Conservation (phyloP, 225 moss, liverwort and hornwort species). For the Sphagnum contortum region DNA sequence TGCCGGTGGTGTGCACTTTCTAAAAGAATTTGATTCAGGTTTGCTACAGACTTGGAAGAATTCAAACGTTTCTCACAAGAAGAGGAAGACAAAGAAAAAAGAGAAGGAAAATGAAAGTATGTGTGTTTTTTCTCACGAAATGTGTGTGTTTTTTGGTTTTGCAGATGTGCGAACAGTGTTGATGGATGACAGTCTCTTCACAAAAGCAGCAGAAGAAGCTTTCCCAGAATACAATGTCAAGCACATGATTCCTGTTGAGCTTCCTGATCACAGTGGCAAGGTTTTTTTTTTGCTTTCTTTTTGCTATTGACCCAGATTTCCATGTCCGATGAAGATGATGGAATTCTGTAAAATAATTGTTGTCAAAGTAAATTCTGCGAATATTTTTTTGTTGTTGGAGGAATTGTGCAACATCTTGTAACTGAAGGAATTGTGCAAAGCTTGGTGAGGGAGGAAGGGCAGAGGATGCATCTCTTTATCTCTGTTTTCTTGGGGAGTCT, state of each 20-base stretch:
- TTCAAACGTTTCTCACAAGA: too few relatives aligned
- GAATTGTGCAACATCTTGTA: not conserved
- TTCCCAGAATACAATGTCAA: constrained; percentile 83
- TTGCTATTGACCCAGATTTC: not conserved
- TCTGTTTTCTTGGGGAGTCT: too few relatives aligned
- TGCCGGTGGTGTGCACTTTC: too few relatives aligned
- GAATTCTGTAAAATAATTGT: too few relatives aligned
- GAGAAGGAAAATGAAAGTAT: too few relatives aligned
- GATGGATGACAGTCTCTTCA: constrained; percentile 44
- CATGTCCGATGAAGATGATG: too few relatives aligned
- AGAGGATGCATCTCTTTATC: too few relatives aligned
- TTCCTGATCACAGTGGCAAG: constrained; percentile 89
- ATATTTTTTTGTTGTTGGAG: not conserved
- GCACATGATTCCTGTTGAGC: constrained; percentile 77
- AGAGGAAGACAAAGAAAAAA: too few relatives aligned
- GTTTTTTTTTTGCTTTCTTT: constrained; percentile 12
- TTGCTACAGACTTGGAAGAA: too few relatives aligned
- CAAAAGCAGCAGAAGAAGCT: constrained; percentile 61
- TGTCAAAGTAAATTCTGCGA: not conserved
- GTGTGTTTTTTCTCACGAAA: too few relatives aligned
- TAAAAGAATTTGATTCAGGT: too few relatives aligned
- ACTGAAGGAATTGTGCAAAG: not conserved
- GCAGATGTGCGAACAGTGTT: constrained; percentile 82
- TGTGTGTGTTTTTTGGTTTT: constrained; percentile 2
- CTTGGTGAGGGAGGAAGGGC: not conserved